Conservation (phyloP, 106 monocot species). For the Dendrobium chrysotoxum region DNA sequence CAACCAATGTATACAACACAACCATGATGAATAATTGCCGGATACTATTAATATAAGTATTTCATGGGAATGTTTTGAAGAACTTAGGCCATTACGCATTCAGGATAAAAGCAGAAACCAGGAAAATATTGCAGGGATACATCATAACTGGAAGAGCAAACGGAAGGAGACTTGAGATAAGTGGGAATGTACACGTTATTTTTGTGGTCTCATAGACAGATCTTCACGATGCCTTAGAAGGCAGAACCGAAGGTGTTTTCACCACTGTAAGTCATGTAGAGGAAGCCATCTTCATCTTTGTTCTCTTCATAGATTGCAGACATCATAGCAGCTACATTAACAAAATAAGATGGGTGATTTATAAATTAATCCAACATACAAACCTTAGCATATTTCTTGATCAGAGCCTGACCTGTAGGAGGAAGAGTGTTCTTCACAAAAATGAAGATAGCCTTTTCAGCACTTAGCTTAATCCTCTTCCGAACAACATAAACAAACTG, state of each 20-base stretch:
- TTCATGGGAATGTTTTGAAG: not conserved
- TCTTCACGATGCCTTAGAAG: not conserved
- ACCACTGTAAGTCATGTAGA: slow-evolving; percentile 93
- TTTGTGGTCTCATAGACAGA: not conserved
- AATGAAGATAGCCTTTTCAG: slow-evolving; percentile 94
- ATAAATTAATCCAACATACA: too few species aligned
- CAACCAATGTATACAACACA: too few species aligned
- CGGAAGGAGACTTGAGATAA: not conserved
- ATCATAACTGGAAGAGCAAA: not conserved
- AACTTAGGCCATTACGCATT: not conserved
- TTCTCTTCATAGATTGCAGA: slow-evolving; percentile 79
- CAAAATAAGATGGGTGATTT: not conserved
- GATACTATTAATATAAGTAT: not conserved
- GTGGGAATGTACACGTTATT: not conserved
- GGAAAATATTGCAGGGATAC: not conserved
- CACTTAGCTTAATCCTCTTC: slow-evolving; percentile 81
- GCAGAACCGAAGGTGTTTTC: slow-evolving; percentile 77
- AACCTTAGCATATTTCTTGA: not conserved
- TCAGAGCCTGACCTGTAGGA: slow-evolving; percentile 49
- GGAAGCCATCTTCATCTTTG: slow-evolving; percentile 91
- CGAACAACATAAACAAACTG: slow-evolving; percentile 98
- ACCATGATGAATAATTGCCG: not conserved
- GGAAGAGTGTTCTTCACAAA: slow-evolving; percentile 88
- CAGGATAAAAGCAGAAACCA: not conserved
- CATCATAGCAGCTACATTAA: slow-evolving; percentile 73